Evolutionary conservation across 2,329 filamentous ascomycete species (phyloP).

Genomic region (Aspergillus awamori): DNA sequence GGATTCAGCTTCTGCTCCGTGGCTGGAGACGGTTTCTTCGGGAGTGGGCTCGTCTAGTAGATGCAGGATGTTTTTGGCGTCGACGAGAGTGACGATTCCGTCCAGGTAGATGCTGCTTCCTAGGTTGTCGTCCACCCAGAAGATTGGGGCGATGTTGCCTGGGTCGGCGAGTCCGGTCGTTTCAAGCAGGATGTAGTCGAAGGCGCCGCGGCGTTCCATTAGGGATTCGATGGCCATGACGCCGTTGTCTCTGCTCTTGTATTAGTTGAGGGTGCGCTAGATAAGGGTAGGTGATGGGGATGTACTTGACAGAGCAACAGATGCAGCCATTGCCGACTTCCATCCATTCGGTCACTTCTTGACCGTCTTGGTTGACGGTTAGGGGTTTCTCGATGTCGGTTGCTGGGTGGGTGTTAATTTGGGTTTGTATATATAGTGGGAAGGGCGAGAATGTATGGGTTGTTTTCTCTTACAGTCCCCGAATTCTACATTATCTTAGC

Average conservation of each 20-base stretch:
- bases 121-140: slow-evolving; percentile 96
- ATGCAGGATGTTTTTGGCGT: slow-evolving; percentile 86
- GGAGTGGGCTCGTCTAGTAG: slow-evolving; percentile 71
- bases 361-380: slow-evolving; percentile 81
- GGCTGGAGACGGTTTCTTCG: slow-evolving; percentile 39
- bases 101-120: slow-evolving; percentile 96
- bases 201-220: slow-evolving; percentile 90
- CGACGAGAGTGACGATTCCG: slow-evolving; percentile 92
- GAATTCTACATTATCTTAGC: slow-evolving; percentile 62
- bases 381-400: slow-evolving; percentile 95
- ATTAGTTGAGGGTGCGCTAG: slow-evolving; percentile 2
- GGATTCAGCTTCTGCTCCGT: slow-evolving; percentile 53
- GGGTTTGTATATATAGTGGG: not conserved
- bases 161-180: slow-evolving; percentile 95
- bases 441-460: not conserved
- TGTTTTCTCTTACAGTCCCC: slow-evolving; percentile 66
- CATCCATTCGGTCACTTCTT: slow-evolving; percentile 90
- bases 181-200: slow-evolving; percentile 97
- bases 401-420: slow-evolving; percentile 54
- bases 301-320: slow-evolving; percentile 92
- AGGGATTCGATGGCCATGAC: slow-evolving; percentile 94
- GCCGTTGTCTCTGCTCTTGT: slow-evolving; percentile 70
- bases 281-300: not conserved
- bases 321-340: slow-evolving; percentile 96
- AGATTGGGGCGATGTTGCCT: slow-evolving; percentile 90